Evolutionary conservation across 1,284 basidiomycete species (phyloP).

Genomic region (Irpex sp.): DNA sequence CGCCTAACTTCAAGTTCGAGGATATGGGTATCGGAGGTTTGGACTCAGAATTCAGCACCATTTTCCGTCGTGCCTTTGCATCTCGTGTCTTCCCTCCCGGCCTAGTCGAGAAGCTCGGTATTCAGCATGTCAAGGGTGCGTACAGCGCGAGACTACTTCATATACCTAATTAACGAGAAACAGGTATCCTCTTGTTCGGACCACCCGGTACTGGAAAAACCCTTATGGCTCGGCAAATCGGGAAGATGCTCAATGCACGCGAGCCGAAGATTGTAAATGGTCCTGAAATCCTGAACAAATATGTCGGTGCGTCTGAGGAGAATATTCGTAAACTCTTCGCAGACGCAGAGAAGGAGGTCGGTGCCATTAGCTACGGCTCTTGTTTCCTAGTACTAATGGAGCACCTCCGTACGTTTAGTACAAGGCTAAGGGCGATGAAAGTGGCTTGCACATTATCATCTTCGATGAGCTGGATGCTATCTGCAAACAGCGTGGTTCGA

Average conservation of each 20-base stretch:
- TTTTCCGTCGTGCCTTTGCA: constrained; percentile 98
- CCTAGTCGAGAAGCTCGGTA: constrained; percentile 96
- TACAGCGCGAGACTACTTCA: not conserved
- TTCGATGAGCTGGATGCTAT: constrained; percentile 99
- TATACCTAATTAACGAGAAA: not conserved
- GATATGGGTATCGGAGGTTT: constrained; percentile 99
- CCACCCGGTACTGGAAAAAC: constrained; percentile 99
- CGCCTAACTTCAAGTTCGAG: constrained; percentile 99
- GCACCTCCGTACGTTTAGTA: constrained; percentile 52
- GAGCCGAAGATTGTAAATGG: constrained; percentile 99
- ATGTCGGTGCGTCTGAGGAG: constrained; percentile 97
- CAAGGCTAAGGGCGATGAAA: constrained; percentile 96
- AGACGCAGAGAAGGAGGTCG: constrained; percentile 98
- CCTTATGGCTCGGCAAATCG: constrained; percentile 96
- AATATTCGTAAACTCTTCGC: constrained; percentile 97
- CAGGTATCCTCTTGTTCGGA: constrained; percentile 90
- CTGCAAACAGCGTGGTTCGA: constrained; percentile 96
- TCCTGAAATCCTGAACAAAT: constrained; percentile 97
- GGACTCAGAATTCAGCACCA: constrained; percentile 91
- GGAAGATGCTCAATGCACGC: constrained; percentile 97
- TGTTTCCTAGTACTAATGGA: constrained; percentile 1
- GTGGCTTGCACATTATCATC: constrained; percentile 98
- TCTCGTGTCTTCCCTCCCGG: constrained; percentile 96
- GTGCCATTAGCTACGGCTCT: too few relatives aligned
- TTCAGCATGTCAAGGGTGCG: constrained; percentile 95